Evolutionary conservation across 1,284 basidiomycete species (phyloP), one percentile per base, ranked within the genome.

Genomic region (Leccinum subspadiceum): DNA sequence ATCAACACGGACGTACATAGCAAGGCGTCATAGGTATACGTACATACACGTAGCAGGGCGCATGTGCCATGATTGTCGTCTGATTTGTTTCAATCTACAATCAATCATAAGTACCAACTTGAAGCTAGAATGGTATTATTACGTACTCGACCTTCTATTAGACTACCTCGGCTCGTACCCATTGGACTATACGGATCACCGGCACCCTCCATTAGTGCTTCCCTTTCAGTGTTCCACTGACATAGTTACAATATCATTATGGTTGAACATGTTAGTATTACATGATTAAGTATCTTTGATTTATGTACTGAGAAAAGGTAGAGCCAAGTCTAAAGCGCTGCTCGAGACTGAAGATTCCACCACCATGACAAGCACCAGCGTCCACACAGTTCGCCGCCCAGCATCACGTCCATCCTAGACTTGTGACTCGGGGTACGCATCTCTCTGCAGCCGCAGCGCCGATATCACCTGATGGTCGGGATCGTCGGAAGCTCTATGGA

Each of bases 1-100:
- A 76, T 81, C 52, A 85, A 39, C 15, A 39, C 15, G 6, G 37
- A 39, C 37, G 7, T 39, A 39, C 37, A n/a, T n/a, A 37, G 13
- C 6, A 12, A 33, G 4, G 10, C 10, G 33, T 33, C 33, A 33
- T 13, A 35, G 33, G 12, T 13, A 35, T 35, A 35, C 5, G 33
- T 35, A 13, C 33, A 35, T 35, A 13, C 12, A 13, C 37, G 12
- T 39, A 39, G 37, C 37, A n/a, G 15, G 37, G 37, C 15, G 8
- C 37, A n/a, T 24, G 24, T 24, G 24, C 24, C 24, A 24, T 39
- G 1, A n/a, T n/a, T 39, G 15, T n/a, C 37, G 15, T 39, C 15
- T 9, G 0, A 9, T 39, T 39, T n/a, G 37, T 39, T 39, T 39
- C 15, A 9, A 39, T 39, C 37, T 39, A 37, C 13, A 37, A 4